Evolutionary conservation across 129 eudicot species (phyloP).

Genomic region (Apium graveolens): DNA sequence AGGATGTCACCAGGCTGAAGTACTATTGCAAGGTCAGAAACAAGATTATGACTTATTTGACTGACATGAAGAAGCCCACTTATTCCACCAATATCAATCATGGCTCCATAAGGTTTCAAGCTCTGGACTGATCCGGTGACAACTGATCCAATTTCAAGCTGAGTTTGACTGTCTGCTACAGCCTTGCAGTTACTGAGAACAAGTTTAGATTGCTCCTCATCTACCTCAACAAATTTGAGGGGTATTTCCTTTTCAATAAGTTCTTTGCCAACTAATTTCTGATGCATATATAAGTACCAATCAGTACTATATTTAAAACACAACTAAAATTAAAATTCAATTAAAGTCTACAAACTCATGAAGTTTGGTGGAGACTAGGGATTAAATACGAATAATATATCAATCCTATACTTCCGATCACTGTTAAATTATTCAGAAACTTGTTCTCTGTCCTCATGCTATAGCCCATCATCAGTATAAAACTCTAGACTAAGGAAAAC

Average conservation of each 20-base stretch:
- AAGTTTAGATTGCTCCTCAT: slow-evolving; percentile 81
- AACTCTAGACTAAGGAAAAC: background rate
- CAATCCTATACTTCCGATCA: background rate
- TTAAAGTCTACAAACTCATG: background rate
- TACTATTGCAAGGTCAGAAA: slow-evolving; percentile 79
- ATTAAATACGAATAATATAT: background rate
- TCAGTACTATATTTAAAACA: background rate
- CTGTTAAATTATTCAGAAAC: background rate
- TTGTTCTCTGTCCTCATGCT: background rate
- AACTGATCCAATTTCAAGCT: slow-evolving; percentile 89
- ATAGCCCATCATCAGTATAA: background rate
- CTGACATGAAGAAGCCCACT: slow-evolving; percentile 97
- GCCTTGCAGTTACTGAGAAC: slow-evolving; percentile 92
- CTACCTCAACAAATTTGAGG: slow-evolving; percentile 86
- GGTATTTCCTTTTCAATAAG: slow-evolving; percentile 73
- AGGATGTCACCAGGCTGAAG: slow-evolving; percentile 90
- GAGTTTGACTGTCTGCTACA: slow-evolving; percentile 90
- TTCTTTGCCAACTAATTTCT: slow-evolving; percentile 74
- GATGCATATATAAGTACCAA: slow-evolving; percentile 8
- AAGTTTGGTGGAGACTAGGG: background rate
- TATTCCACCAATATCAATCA: slow-evolving; percentile 87
- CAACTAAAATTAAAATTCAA: background rate
- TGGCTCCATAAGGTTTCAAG: slow-evolving; percentile 96
- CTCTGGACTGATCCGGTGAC: slow-evolving; percentile 82
- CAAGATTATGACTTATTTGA: slow-evolving; percentile 95